Evolutionary conservation across 768 basidiomycete genomes (phyloP), one percentile per base, ranked within the genome.

Genomic region (Tulasnella sp.): DNA sequence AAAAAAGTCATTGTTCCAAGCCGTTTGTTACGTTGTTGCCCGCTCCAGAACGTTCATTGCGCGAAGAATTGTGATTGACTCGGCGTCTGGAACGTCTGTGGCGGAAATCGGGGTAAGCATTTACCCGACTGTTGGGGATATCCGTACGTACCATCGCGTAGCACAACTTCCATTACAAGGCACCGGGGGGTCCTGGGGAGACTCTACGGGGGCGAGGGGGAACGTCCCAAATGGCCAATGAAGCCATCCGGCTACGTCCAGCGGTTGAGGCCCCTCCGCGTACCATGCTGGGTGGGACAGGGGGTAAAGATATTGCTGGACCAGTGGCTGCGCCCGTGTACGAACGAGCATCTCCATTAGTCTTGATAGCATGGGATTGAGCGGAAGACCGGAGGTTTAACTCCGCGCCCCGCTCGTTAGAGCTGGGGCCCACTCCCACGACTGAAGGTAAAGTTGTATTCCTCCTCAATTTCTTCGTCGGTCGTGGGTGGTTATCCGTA

Each of bases 1-100:
- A 67, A 67, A 51, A 61, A 67, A 67, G 61, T 67, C 61, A 67
- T 67, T 67, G 61, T 67, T 67, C 26, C 61, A 67, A 67, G 61
- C 61, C 61, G 61, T 67, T 35, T 35, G 61, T 67, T 67, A 67
- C 61, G 61, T 67, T 29, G 29, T 67, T 67, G 26, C 29, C 29
- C 29, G 26, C 29, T 67, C 61, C 32, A 67, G 61, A 67, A 67
- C 61, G 61, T 67, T 67, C 61, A 67, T 67, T 67, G 29, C 26
- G 13, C 61, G 15, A 26, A 15, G 13, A 13, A 35, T 26, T 13
- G 61, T 67, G 61, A 67, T 67, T 67, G 61, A 67, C 61, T 26
- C 29, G 61, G n/a, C 9, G n/a, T 67, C 61, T 26, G 7, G 16
- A 67, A 67, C 16, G 61, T 67, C 61, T 67, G n/a, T 29, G 61